Conservation (phyloP, 805 yeast genomes). For the Kluyveromyces starmeri region DNA sequence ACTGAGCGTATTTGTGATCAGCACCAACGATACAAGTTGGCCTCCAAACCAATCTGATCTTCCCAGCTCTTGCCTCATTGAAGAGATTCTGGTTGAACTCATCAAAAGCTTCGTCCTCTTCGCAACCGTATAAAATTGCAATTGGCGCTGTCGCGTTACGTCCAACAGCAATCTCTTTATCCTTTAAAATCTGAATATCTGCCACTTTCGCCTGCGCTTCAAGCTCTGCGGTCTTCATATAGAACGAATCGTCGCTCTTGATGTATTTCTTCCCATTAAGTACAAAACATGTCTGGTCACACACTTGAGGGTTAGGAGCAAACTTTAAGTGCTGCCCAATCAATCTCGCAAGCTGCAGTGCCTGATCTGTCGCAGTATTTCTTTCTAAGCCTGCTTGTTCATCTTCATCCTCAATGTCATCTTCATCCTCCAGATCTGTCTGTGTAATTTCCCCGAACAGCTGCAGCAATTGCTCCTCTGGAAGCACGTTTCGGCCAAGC, state of each 20-base stretch:
- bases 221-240: conserved; percentile 52
- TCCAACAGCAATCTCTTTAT: conserved; percentile 64
- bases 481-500: neutral
- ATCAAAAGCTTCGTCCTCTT: conserved; percentile 39
- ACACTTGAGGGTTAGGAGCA: neutral
- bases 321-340: neutral
- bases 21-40: conserved; percentile 39
- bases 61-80: conserved; percentile 52
- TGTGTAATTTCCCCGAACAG: conserved; percentile 2
- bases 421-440: conserved; percentile 6
- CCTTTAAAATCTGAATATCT: conserved; percentile 19
- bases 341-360: neutral
- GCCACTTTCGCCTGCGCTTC: conserved; percentile 14
- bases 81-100: conserved; percentile 50
- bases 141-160: conserved; percentile 38
- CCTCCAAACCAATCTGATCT: conserved; percentile 68
- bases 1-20: conserved; percentile 35
- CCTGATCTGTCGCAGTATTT: neutral
- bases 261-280: conserved; percentile 37
- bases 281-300: conserved; percentile 15
- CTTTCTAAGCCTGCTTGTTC: neutral
- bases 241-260: conserved; percentile 66
- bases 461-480: neutral
- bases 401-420: conserved; percentile 8
- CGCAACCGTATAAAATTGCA: conserved; percentile 60